Evolutionary conservation across 1,284 basidiomycete genomes (phyloP), one percentile per base, ranked within the genome.

Genomic region (Lentinula novae-zelandiae): DNA sequence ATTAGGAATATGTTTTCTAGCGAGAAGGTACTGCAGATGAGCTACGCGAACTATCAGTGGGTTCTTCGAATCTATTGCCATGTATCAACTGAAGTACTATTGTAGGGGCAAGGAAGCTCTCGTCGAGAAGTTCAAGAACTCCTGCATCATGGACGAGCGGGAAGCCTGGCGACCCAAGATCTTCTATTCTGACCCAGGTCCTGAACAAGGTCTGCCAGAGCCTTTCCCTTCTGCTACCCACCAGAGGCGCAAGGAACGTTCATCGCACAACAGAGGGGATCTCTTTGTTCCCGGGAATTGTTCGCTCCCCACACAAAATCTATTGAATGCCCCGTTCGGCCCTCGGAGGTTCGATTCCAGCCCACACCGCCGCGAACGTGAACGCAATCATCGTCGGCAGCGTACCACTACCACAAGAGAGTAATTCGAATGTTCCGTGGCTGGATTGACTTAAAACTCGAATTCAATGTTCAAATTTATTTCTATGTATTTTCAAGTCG

Each of bases 81-180:
- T 20, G 36, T 1, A 10, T 20, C 1, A 34, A 22, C 34, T 48
- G 31, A 51, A 20, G 17, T 38, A 48, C 49, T 13, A 17, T 31
- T 51, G 15, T 68, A 90, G 90, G 76, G 92, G 92, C 44, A 94
- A 94, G 70, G 90, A 92, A 73, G 89, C 91, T 0, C 82, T 92
- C 46, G 84, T 94, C 53, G 90, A 92, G 72, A 92, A 90, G 71
- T 93, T 93, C 80, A 90, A 89, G 70, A 92, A 92, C 68, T 92
- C 90, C 3, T 85, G 84, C 61, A 88, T 92, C 65, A 92, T 92
- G 91, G 89, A 92, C 71, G 89, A 90, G 70, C 82, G 82, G 46
- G 87, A 89, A 68, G 79, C 83, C 5, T 94, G 91, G 86, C 82
- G 89, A 31, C 92, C 93, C 3, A 89, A 91, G 70, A 91, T 94